Evolutionary conservation across 176 grass and related monocot species (phyloP), one percentile per base, ranked within the genome.

Genomic region (Puccinellia tenuiflora): DNA sequence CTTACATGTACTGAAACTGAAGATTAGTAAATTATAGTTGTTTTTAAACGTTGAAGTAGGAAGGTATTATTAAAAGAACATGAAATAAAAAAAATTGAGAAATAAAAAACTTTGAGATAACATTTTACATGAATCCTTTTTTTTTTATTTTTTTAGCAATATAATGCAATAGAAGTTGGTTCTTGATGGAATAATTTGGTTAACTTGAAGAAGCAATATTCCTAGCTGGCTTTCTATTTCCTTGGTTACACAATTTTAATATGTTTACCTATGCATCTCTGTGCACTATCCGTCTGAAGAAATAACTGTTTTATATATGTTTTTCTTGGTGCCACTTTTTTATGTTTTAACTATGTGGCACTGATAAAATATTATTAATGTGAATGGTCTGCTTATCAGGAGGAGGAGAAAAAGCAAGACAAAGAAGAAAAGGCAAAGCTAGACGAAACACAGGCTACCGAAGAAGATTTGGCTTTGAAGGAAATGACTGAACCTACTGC

Each of bases 381-480:
- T 10, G 57, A 50, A 72, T 76, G 38, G 75, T 85, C 63, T 81
- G 38, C 39, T 76, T 56, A 42, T 37, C 12, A 97, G 90, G 92
- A 97, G 83, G 95, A 94, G 82, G 92, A 92, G 73, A 94, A 94
- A 88, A 94, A 26, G 17, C 83, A 94, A 85, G 83, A 87, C 63
- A 94, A 97, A 89, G 92, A 94, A 84, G 84, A 78, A 31, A 89
- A 90, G 76, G 86, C 86, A 79, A 91, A 88, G 78, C 73, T 86
- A 17, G 81, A 89, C 55, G 82, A 87, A 77, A 25, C 77, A 57
- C 76, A 82, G 25, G 6, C 77, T 51, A 62, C 46, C 26, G 66
- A 90, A 54, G 90, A 94, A 79, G 95, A 94, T 91, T 73, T 94
- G 45, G 90, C 92, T 88, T 79, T 97, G 88, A 94, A 92, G 68